Evolutionary conservation across 2,329 filamentous ascomycete genomes (phyloP).

Genomic region (Elsinoe perseae): DNA sequence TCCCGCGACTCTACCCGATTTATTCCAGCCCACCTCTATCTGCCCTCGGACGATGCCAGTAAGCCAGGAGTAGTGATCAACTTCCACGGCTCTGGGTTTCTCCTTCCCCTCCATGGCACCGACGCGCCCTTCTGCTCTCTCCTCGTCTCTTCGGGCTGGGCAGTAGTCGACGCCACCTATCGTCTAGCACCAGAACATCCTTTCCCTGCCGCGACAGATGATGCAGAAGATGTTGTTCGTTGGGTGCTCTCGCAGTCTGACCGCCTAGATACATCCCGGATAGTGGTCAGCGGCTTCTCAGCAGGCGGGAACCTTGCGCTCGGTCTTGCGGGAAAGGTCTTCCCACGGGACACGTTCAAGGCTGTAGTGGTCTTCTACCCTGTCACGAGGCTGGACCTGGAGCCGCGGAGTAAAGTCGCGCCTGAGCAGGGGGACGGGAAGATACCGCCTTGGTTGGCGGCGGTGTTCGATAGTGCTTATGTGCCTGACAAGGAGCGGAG

Average conservation of each 20-base stretch:
- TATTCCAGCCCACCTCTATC: slow-evolving; percentile 25
- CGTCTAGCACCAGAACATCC: slow-evolving; percentile 39
- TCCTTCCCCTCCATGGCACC: slow-evolving; percentile 32
- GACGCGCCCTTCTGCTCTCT: slow-evolving; percentile 36
- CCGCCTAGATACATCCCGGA: slow-evolving; percentile 25
- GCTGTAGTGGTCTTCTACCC: slow-evolving; percentile 32
- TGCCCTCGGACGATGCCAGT: slow-evolving; percentile 8
- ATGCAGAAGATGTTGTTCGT: slow-evolving; percentile 39
- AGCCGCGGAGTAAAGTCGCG: slow-evolving; percentile 26
- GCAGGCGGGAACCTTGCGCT: slow-evolving; percentile 36
- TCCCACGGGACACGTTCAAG: slow-evolving; percentile 28
- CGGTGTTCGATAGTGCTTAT: slow-evolving; percentile 32
- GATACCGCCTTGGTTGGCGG: slow-evolving; percentile 21
- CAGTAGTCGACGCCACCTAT: slow-evolving; percentile 37
- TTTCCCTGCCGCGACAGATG: slow-evolving; percentile 37
- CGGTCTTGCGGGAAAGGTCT: slow-evolving; percentile 26
- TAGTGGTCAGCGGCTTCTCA: slow-evolving; percentile 36
- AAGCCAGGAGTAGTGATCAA: slow-evolving; percentile 32
- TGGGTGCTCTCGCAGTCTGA: slow-evolving; percentile 32
- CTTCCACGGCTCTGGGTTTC: slow-evolving; percentile 31
- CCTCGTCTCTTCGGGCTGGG: slow-evolving; percentile 29
- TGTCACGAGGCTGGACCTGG: background rate
- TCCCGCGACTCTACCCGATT: slow-evolving; percentile 20
- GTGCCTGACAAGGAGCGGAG: slow-evolving; percentile 24
- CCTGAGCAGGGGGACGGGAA: slow-evolving; percentile 23